Evolutionary conservation across 1,284 basidiomycete genomes (phyloP), one percentile per base, ranked within the genome.

Genomic region (Blastosporella zonata): DNA sequence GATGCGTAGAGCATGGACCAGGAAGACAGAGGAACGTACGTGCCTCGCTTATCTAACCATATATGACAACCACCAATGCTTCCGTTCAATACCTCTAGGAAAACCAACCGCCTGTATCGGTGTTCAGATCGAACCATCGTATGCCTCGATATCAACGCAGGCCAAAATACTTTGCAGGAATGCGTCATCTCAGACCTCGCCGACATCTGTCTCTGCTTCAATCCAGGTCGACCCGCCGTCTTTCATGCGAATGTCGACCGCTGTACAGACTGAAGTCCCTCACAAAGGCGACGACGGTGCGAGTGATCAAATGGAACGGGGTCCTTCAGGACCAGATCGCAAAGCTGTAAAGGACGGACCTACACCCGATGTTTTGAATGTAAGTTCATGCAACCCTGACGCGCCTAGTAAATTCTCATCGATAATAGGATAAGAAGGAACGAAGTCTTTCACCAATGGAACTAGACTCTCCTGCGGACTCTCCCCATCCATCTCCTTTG

Each of bases 381-480:
- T 59, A 48, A 27, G 50, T 50, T 37, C 31, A 42, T 23, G n/a
- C 17, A 44, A 33, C 46, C 47, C 38, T 18, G 38, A 45, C 33
- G 28, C n/a, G 12, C 28, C 49, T 29, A n/a, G 42, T 20, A 18
- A 21, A 31, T 48, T 50, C 52, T 54, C 55, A 54, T 50, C 41
- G 15, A 27, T 42, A 54, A 44, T 40, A 60, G 61, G 60, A 53
- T 35, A 57, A 54, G 31, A 61, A 55, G 47, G 65, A 70, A n/a
- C 64, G 74, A 49, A 80, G 72, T 61, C 64, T 76, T 38, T 78
- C 78, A 42, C 78, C 78, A 0, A 80, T 81, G 78, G 81, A 81
- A 46, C 67, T 82, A 40, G 75, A 73, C 55, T 77, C 78, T 6
- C 62, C 73, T 3, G 58, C 63, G 10, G 67, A 65, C 49, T 68